Evolutionary conservation across 2,329 filamentous ascomycete species (phyloP), one percentile per base, ranked within the genome.

Genomic region (Claviceps humidiphila): DNA sequence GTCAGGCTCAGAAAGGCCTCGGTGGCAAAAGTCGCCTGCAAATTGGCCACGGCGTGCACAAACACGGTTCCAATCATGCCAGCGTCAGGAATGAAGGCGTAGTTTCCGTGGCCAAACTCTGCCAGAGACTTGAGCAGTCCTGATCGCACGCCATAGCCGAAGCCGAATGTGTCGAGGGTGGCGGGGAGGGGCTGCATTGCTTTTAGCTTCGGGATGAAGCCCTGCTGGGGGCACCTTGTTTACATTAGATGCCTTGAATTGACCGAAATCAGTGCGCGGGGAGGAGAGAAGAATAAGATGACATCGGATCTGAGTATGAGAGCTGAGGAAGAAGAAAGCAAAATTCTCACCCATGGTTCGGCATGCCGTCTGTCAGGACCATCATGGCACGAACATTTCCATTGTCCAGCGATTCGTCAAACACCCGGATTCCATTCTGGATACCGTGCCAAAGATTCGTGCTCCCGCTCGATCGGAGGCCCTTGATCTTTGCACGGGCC

Each of bases 11-110:
- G 61, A 0, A 58, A 64, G 2, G 73, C 74, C 1, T 68, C 65
- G 4, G 67, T 74, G 2, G 78, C 78, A 55, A 73, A 81, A 0
- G 79, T 82, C 2, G 74, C 72, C 58, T 80, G 79, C 2, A 83
- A 61, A 56, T 82, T 81, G 17, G 80, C 79, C 2, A 82, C 71
- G 2, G 80, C 77, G 58, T 83, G 77, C 3, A 81, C 71, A 54
- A 83, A 82, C 3, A 80, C 77, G 2, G 80, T 82, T 3, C 76
- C 76, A 54, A 83, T 76, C 77, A 83, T 81, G 54, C 78, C 76
- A 0, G 76, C 73, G 51, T 83, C 79, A 0, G 78, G 75, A 17
- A 83, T 82, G 56, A 82, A 83, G 8, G 76, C 68, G 53, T 80
- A 84, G 60, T 74, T 78, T 1, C 80, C 80, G 2, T 72, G 67